Conservation (phyloP, 129 eudicot genomes). For the Helianthus tuberosus region DNA sequence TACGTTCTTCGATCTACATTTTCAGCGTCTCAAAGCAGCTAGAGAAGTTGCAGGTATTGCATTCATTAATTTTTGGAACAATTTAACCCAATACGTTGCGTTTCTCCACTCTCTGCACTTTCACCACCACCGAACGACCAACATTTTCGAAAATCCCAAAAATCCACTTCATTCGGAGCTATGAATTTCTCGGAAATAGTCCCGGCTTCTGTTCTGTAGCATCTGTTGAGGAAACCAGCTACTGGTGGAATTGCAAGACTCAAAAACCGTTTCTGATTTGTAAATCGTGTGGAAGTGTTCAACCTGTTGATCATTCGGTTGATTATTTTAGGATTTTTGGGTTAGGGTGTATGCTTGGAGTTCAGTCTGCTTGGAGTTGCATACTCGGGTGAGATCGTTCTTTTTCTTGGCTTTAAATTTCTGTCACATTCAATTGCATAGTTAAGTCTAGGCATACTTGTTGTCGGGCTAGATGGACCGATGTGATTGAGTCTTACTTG, state of each 20-base stretch:
- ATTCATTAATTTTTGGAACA: too few species aligned
- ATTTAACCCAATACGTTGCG: too few species aligned
- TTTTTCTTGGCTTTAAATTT: too few species aligned
- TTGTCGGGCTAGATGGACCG: too few species aligned
- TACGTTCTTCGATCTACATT: conserved; percentile 6
- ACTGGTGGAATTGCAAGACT: conserved; percentile 77
- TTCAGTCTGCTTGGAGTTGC: too few species aligned
- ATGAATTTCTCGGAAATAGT: conserved; percentile 20
- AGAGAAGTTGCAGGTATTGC: not conserved
- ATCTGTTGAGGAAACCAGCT: not conserved
- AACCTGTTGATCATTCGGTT: conserved; percentile 66
- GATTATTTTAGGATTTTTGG: conserved; percentile 85
- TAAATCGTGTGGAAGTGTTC: conserved; percentile 66
- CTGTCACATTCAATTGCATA: too few species aligned
- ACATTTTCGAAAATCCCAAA: conserved; percentile 20
- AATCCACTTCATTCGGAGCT: not conserved
- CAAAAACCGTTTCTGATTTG: conserved; percentile 58
- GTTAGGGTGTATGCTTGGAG: too few species aligned
- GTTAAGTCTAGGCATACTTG: too few species aligned
- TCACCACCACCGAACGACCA: not conserved
- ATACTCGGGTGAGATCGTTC: too few species aligned
- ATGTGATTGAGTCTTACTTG: too few species aligned
- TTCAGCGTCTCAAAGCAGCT: not conserved
- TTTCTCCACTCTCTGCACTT: conserved; percentile 19
- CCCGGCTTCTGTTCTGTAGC: conserved; percentile 36